These are phyloP conservation scores for Aleurites moluccanus DNA, from an alignment of 441 rosid genomes.

Conservation along the genomic window DNA sequence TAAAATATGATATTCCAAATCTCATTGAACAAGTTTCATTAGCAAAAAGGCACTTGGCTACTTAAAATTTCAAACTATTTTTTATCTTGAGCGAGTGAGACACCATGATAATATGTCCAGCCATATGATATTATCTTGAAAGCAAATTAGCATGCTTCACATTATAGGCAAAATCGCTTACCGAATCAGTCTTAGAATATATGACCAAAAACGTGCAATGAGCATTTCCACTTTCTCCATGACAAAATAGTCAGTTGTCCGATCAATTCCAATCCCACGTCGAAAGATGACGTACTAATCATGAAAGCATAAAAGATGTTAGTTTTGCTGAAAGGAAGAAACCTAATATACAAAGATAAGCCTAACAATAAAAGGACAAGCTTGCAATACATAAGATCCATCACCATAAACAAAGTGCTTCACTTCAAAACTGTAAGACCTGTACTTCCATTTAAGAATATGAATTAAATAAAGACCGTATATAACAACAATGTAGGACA, in stretches of 20 bases:
- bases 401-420: neutral
- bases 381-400: neutral
- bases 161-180: constrained; percentile 30
- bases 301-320: constrained; percentile 15
- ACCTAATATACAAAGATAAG: neutral
- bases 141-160: constrained; percentile 9
- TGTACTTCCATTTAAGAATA: constrained; percentile 6
- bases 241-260: constrained; percentile 74
- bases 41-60: constrained; percentile 11
- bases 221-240: constrained; percentile 90
- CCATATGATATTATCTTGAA: constrained; percentile 13
- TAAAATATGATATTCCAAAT: neutral
- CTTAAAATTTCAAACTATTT: constrained; percentile 4
- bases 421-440: neutral
- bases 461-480: neutral
- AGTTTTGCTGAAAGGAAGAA: constrained; percentile 13
- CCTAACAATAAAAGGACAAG: neutral
- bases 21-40: neutral
- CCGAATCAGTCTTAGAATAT: constrained; percentile 61
- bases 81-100: neutral
- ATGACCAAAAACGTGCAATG: constrained; percentile 77
- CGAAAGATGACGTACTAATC: constrained; percentile 83
- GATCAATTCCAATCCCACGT: constrained; percentile 91
- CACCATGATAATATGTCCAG: constrained; percentile 4
- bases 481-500: neutral